Evolutionary conservation across 2,329 filamentous ascomycete genomes (phyloP), one percentile per base, ranked within the genome.

Genomic region (Neoscytalidium dimidiatum): DNA sequence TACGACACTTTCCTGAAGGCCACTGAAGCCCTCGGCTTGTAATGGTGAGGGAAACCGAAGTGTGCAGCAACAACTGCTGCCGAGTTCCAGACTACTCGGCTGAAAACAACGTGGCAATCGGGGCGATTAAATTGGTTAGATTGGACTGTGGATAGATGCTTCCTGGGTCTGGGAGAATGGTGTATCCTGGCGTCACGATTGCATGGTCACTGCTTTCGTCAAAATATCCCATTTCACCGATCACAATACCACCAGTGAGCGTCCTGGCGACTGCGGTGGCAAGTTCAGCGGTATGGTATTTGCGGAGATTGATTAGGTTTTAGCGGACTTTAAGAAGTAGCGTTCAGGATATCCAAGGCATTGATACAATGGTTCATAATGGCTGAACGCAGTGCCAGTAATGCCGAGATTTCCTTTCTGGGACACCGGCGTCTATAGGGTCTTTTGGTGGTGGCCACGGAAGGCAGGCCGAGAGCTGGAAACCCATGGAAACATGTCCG

Each of bases 1-100:
- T 98, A 91, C 76, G 90, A 95, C 51, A 91, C 88, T 1, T 96
- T 94, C 77, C 85, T 88, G 74, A 90, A 87, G 77, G 92, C 91
- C 23, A 83, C 81, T 60, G 74, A 78, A 6, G 75, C 75, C 26
- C 69, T 78, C 33, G 75, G 75, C 13, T 49, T 69, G 48, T 64
- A 52, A 48, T n/a, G n/a, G n/a, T n/a, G n/a, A n/a, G n/a, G n/a
- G n/a, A n/a, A n/a, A n/a, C n/a, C n/a, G n/a, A n/a, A n/a, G n/a
- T n/a, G n/a, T n/a, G n/a, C n/a, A n/a, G n/a, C n/a, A n/a, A n/a
- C n/a, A n/a, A n/a, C n/a, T n/a, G n/a, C n/a, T n/a, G n/a, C n/a
- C n/a, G n/a, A n/a, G n/a, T n/a, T n/a, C n/a, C n/a, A n/a, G n/a
- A n/a, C n/a, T n/a, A n/a, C n/a, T n/a, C n/a, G n/a, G n/a, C n/a